Conservation (phyloP, 2,329 filamentous ascomycete species). For the Diaporthe sp. region DNA sequence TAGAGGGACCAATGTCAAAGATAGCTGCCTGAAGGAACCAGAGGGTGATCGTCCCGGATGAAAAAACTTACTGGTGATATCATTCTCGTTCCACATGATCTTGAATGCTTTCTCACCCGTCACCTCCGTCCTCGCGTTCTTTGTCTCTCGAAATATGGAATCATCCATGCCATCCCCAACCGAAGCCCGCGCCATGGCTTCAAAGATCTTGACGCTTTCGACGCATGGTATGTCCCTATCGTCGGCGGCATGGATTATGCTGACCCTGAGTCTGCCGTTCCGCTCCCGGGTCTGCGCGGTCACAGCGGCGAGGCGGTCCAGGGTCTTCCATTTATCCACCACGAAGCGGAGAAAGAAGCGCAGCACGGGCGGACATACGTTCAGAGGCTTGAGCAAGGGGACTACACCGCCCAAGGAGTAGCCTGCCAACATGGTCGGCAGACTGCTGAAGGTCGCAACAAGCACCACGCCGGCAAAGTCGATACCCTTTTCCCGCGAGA, state of each 20-base stretch:
- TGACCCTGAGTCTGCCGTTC: constrained; percentile 65
- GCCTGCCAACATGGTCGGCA: constrained; percentile 77
- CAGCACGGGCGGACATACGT: constrained; percentile 72
- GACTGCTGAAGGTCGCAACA: constrained; percentile 80
- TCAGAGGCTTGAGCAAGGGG: constrained; percentile 81
- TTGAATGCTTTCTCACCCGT: constrained; percentile 61
- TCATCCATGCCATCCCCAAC: constrained; percentile 51
- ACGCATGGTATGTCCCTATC: constrained; percentile 85
- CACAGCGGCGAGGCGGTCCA: constrained; percentile 70
- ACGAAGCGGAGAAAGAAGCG: constrained; percentile 70
- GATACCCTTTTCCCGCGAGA: constrained; percentile 62
- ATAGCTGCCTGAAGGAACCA: too few relatives aligned
- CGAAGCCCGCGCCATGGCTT: constrained; percentile 65
- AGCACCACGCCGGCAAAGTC: constrained; percentile 85
- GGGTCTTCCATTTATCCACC: constrained; percentile 85
- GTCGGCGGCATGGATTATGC: constrained; percentile 82
- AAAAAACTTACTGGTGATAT: constrained; percentile 49
- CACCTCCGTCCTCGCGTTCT: constrained; percentile 55
- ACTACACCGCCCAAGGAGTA: constrained; percentile 84
- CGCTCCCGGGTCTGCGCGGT: constrained; percentile 61
- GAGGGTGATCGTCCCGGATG: background rate
- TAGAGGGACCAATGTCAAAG: background rate
- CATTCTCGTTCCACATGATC: constrained; percentile 54
- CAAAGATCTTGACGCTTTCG: constrained; percentile 74
- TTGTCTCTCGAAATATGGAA: constrained; percentile 47